Conservation (phyloP, 768 basidiomycete species). For the Kwoniella sp. region DNA sequence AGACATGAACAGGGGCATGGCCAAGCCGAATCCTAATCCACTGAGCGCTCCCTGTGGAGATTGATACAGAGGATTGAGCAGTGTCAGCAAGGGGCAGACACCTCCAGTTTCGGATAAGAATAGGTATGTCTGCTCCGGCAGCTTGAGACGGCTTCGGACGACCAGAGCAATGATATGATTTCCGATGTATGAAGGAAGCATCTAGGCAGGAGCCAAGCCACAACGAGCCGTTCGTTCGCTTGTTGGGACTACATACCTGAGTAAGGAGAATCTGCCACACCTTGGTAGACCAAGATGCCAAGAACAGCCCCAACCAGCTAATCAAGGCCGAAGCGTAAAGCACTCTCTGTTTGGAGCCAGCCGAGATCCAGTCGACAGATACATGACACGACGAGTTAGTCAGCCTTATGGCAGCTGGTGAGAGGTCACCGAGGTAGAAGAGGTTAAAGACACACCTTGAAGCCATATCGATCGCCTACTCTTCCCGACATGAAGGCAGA, state of each 20-base stretch:
- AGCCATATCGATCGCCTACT: slow-evolving; percentile 40
- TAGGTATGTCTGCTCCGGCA: no score
- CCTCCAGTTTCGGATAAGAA: no score
- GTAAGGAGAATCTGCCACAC: slow-evolving; percentile 36
- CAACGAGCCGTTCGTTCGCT: no score
- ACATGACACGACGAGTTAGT: neutral
- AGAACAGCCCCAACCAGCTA: slow-evolving; percentile 32
- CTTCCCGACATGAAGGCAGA: slow-evolving; percentile 35
- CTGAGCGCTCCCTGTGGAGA: slow-evolving; percentile 31
- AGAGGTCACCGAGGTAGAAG: neutral
- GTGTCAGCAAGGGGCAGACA: neutral
- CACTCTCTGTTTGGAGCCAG: slow-evolving; percentile 16
- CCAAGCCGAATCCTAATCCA: slow-evolving; percentile 36
- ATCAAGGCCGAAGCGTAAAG: slow-evolving; percentile 24
- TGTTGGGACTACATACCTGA: slow-evolving; percentile 22
- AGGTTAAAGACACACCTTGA: slow-evolving; percentile 26
- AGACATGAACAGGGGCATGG: slow-evolving; percentile 48
- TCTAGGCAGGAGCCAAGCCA: no score
- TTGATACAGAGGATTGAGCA: neutral
- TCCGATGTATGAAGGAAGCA: no score
- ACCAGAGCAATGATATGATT: neutral
- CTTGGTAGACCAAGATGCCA: slow-evolving; percentile 27
- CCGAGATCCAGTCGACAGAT: neutral
- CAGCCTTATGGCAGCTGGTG: no score
- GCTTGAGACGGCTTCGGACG: neutral